Evolutionary conservation across 805 yeast genomes (phyloP).

Genomic region (Teunomyces gatunensis): DNA sequence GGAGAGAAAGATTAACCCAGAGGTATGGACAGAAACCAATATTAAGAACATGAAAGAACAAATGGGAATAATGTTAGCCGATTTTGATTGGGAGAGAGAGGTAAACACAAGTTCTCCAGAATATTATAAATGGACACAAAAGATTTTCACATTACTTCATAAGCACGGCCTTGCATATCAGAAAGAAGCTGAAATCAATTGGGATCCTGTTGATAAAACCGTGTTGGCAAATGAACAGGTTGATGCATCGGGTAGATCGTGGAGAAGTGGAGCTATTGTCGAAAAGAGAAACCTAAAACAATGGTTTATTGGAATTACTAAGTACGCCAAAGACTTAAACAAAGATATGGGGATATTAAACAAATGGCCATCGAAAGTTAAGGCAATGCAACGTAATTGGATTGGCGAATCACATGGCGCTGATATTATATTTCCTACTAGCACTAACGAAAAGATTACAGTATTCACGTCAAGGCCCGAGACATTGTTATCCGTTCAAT

Average conservation of each 20-base stretch:
- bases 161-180: constrained; percentile 83
- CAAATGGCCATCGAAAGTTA: constrained; percentile 88
- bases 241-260: constrained; percentile 83
- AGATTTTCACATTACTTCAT: constrained; percentile 69
- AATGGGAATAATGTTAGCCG: constrained; percentile 72
- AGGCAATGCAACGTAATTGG: constrained; percentile 91
- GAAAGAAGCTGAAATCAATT: constrained; percentile 84
- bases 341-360: constrained; percentile 59
- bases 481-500: constrained; percentile 80
- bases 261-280: constrained; percentile 96
- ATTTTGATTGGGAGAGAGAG: constrained; percentile 93
- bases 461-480: constrained; percentile 91
- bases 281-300: constrained; percentile 80
- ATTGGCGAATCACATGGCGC: constrained; percentile 87
- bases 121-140: constrained; percentile 91
- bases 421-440: constrained; percentile 52
- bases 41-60: constrained; percentile 86
- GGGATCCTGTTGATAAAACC: constrained; percentile 97
- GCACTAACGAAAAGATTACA: constrained; percentile 27
- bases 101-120: constrained; percentile 81
- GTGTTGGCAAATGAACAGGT: constrained; percentile 96
- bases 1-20: constrained; percentile 76
- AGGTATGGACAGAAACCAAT: constrained; percentile 77
- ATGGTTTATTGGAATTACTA: constrained; percentile 92
- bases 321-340: constrained; percentile 66